Conservation (phyloP, 208 protist species). For the Acanthamoeba culbertsoni region DNA sequence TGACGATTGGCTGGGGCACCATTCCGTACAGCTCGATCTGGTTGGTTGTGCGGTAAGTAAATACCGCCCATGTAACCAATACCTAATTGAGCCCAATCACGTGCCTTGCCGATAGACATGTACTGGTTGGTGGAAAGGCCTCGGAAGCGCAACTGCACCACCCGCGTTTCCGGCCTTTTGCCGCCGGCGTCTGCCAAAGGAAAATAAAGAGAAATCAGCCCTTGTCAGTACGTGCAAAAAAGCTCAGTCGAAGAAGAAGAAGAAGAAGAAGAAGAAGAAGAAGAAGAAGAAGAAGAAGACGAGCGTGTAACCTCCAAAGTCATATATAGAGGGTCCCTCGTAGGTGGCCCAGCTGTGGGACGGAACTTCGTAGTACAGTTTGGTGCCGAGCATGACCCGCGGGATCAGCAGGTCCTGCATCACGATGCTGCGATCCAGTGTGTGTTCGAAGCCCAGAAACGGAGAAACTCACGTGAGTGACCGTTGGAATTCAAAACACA, state of each 20-base stretch:
- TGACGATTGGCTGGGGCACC: background rate
- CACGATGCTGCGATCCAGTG: constrained; percentile 35
- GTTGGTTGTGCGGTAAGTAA: background rate
- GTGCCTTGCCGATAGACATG: constrained; percentile 35
- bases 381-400: background rate
- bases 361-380: constrained; percentile 51
- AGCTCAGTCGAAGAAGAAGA: background rate
- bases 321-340: constrained; percentile 46
- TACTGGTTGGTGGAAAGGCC: constrained; percentile 13
- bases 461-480: background rate
- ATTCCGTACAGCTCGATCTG: constrained; percentile 22
- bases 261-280: background rate
- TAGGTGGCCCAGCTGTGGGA: constrained; percentile 42
- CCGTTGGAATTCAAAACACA: too few species aligned
- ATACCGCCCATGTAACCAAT: background rate
- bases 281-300: background rate
- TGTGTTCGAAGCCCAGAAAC: too few species aligned
- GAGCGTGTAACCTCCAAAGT: constrained; percentile 34
- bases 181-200: background rate
- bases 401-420: constrained; percentile 46
- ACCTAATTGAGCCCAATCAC: background rate
- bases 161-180: background rate
- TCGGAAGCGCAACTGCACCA: constrained; percentile 46
- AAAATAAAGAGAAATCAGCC: background rate
- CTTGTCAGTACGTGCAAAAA: background rate